Evolutionary conservation across 371 early-diverging fungal species (phyloP).

Genomic region (Apophysomyces ossiformis): DNA sequence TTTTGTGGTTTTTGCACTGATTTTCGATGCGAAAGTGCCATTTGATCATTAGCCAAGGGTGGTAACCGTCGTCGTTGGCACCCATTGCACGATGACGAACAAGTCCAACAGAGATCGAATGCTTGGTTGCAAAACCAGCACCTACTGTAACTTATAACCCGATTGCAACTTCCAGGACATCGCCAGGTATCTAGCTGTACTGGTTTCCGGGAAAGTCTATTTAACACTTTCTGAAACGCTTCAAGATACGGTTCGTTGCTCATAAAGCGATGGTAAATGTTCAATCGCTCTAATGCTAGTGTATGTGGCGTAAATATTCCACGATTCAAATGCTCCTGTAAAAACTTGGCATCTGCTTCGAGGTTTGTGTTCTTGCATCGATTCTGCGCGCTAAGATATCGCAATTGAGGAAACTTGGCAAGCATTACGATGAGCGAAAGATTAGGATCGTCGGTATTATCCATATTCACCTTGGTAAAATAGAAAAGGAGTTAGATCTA

Average conservation of each 20-base stretch:
- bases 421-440: constrained; percentile 51
- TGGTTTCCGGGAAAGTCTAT: constrained; percentile 32
- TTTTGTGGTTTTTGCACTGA: not conserved
- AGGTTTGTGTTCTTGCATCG: constrained; percentile 42
- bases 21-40: constrained; percentile 14
- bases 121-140: constrained; percentile 41
- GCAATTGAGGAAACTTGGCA: constrained; percentile 46
- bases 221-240: constrained; percentile 39
- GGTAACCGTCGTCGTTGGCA: constrained; percentile 39
- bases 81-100: constrained; percentile 32
- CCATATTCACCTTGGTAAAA: constrained; percentile 39
- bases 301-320: constrained; percentile 27
- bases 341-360: constrained; percentile 42
- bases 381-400: constrained; percentile 35
- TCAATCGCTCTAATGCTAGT: constrained; percentile 31
- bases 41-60: constrained; percentile 42
- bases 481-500: not conserved
- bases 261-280: constrained; percentile 46
- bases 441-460: constrained; percentile 42
- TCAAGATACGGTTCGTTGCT: constrained; percentile 34
- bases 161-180: constrained; percentile 22
- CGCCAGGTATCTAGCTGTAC: constrained; percentile 43
- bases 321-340: constrained; percentile 40
- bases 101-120: constrained; percentile 36
- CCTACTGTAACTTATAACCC: not conserved